phyloP scores from a whole-genome alignment of 2,329 filamentous ascomycete genomes.

The Emydomyces testavorans region DNA sequence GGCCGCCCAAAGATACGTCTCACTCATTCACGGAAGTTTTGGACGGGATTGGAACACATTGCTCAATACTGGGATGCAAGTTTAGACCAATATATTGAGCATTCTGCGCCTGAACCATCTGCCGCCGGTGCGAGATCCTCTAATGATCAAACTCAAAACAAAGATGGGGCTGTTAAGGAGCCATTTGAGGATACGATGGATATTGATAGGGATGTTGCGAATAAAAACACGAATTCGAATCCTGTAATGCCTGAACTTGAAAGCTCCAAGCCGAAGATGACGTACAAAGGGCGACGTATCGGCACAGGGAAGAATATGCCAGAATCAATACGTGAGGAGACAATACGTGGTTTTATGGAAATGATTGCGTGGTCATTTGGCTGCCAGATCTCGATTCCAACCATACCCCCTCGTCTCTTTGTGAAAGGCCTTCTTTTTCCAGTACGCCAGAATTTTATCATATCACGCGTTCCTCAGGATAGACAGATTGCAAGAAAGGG shows the following conservation, averaged over 20 bases:
- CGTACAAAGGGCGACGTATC: conserved; percentile 50
- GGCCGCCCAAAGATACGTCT: conserved; percentile 40
- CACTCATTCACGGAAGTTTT: conserved; percentile 50
- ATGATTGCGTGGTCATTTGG: conserved; percentile 48
- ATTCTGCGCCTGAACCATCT: conserved; percentile 20
- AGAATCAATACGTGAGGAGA: conserved; percentile 45
- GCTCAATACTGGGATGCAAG: conserved; percentile 53
- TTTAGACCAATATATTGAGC: conserved; percentile 45
- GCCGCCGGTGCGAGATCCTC: neutral
- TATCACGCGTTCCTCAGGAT: conserved; percentile 44
- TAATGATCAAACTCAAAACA: neutral
- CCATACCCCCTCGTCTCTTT: conserved; percentile 38
- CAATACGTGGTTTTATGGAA: conserved; percentile 46
- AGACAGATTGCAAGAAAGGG: conserved; percentile 42
- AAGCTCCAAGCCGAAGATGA: conserved; percentile 15
- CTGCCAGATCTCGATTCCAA: conserved; percentile 40
- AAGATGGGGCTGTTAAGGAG: conserved; percentile 13
- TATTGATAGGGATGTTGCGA: conserved; percentile 15
- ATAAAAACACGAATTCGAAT: conserved; percentile 15
- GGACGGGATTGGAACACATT: conserved; percentile 47
- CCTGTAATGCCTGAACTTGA: conserved; percentile 2
- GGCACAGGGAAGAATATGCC: conserved; percentile 49
- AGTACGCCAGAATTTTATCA: conserved; percentile 45
- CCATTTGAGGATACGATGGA: conserved; percentile 14
- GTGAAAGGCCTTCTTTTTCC: conserved; percentile 44